Base-by-base conservation (phyloP, 495 filamentous ascomycete species). In the Astrocystis sublimbata region DNA sequence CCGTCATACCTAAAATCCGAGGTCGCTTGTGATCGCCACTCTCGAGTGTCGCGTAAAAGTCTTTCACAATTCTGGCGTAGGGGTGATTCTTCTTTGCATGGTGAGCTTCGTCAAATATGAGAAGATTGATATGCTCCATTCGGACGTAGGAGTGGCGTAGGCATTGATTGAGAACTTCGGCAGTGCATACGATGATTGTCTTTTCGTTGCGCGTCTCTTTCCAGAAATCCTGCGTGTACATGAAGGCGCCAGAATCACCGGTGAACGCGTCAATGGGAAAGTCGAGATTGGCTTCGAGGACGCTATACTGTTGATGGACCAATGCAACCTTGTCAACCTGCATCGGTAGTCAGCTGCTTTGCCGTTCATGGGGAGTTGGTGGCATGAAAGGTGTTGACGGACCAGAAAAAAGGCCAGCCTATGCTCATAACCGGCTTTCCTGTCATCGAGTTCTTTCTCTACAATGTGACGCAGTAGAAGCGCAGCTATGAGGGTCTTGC, bases 21-120 rank as follows among this genome's bases (percentile, higher is more conserved):
- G 94, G 96, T 2, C 86, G 81, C 19, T 74, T 78, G 1, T 73
- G 67, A 1, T 71, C 71, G 0, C 76, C 69, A 42, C 59, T 23
- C 21, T 69, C 62, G 17, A 66, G 51, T 15, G 78, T 73, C 33
- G 75, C 70, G 66, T 97, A 98, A 61, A 88, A 91, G 38, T 97
- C 91, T 65, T 89, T 91, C 69, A 98, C 91, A 59, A 98, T 96
- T 28, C 90, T 82, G 24, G 94, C 93, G 72, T 96, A 98, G 0
- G 92, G 81, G 68, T 98, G 96, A 53, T 92, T 89, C 68, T 96
- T 97, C 72, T 98, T 98, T 2, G 96, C 88, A 70, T 98, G 94
- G 67, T 98, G 94, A 5, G 93, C 94, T 76, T 98, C 94, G 65
- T 98, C 94, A 68, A 98, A 98, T 54, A 97, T 88, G 21, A 98